Percentiles rank a stretch among this genome's conserved stretches.
phyloP scores from a whole-genome alignment of 805 yeast species.

The Metschnikowia rubicola region DNA sequence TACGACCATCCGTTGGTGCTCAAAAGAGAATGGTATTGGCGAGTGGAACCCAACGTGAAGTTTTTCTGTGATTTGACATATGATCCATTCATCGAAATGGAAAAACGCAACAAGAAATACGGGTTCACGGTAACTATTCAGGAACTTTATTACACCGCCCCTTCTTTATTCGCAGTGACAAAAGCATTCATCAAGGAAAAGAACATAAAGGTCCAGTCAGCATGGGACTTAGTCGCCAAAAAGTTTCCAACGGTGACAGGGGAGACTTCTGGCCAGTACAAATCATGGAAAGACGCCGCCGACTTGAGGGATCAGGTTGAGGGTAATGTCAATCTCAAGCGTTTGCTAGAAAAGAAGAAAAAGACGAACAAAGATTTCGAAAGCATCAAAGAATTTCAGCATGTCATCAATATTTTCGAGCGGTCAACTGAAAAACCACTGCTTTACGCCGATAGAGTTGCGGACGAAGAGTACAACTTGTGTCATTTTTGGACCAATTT shows the following conservation, averaged over 20 bases:
- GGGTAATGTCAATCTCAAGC: slow-evolving; percentile 23
- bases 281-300: slow-evolving; percentile 14
- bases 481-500: slow-evolving; percentile 94
- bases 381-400: slow-evolving; percentile 13
- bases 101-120: slow-evolving; percentile 60
- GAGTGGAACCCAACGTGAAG: slow-evolving; percentile 91
- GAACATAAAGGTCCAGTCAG: slow-evolving; percentile 49
- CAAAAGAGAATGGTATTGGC: slow-evolving; percentile 88
- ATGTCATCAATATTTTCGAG: slow-evolving; percentile 37
- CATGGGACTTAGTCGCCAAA: slow-evolving; percentile 66
- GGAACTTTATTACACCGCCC: slow-evolving; percentile 79
- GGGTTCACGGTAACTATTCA: slow-evolving; percentile 80
- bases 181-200: slow-evolving; percentile 53
- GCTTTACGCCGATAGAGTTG: slow-evolving; percentile 53
- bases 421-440: slow-evolving; percentile 29
- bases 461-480: slow-evolving; percentile 65
- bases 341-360: slow-evolving; percentile 19
- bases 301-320: slow-evolving; percentile 30
- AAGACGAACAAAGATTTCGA: slow-evolving; percentile 24
- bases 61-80: slow-evolving; percentile 88
- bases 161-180: slow-evolving; percentile 74
- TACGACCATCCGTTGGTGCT: slow-evolving; percentile 72
- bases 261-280: slow-evolving; percentile 20
- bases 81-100: slow-evolving; percentile 88
- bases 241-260: slow-evolving; percentile 26